Percentiles rank a stretch among this genome's conserved stretches.
Conservation (phyloP, 371 early-diverging fungal genomes). For the Syncephalis plumigaleata region DNA sequence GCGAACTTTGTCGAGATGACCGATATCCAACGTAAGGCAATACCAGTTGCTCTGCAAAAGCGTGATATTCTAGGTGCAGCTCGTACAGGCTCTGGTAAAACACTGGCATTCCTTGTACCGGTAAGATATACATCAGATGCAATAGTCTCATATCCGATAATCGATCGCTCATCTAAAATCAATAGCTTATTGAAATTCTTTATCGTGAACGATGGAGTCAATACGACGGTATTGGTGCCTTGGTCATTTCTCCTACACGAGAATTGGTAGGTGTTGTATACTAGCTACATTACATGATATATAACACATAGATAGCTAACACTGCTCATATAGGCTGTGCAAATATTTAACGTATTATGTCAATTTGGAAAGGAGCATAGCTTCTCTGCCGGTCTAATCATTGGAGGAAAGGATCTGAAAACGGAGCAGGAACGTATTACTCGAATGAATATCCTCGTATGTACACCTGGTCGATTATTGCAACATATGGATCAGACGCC, state of each 20-base stretch:
- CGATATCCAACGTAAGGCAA: slow-evolving; percentile 86
- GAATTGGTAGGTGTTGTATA: slow-evolving; percentile 72
- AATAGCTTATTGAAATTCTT: slow-evolving; percentile 32
- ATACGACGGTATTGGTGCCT: slow-evolving; percentile 74
- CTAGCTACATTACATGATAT: not conserved
- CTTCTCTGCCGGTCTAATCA: slow-evolving; percentile 91
- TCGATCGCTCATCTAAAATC: not conserved
- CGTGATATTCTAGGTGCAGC: slow-evolving; percentile 95
- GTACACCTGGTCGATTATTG: slow-evolving; percentile 95
- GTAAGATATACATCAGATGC: slow-evolving; percentile 22
- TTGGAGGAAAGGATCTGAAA: slow-evolving; percentile 89
- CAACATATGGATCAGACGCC: slow-evolving; percentile 96
- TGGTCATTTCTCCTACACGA: slow-evolving; percentile 97
- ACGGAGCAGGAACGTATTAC: slow-evolving; percentile 72
- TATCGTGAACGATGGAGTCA: slow-evolving; percentile 68
- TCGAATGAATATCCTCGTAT: slow-evolving; percentile 89
- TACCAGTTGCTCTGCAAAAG: slow-evolving; percentile 75
- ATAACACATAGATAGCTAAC: not conserved
- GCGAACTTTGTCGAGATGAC: slow-evolving; percentile 86
- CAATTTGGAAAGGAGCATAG: slow-evolving; percentile 69
- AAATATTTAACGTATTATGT: slow-evolving; percentile 88
- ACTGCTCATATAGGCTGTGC: slow-evolving; percentile 66
- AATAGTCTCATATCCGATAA: not conserved
- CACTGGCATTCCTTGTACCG: slow-evolving; percentile 94
- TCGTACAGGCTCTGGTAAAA: slow-evolving; percentile 99